Evolutionary conservation across 2,329 filamentous ascomycete species (phyloP).

Genomic region (Monilinia vaccinii-corymbosi): DNA sequence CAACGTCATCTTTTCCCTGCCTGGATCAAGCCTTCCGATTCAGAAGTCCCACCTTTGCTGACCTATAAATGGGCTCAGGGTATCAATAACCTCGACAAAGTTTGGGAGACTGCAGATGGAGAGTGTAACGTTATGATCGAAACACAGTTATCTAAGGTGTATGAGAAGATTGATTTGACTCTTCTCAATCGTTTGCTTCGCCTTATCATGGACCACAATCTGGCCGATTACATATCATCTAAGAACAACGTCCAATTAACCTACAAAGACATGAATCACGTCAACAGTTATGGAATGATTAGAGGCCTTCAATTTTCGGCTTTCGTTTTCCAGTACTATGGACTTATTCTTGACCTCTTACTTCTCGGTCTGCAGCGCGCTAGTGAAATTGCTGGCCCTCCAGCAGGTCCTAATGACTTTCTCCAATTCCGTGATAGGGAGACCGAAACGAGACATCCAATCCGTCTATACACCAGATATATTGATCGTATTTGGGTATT

Average conservation of each 20-base stretch:
- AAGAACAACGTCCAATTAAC: conserved; percentile 99
- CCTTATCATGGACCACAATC: conserved; percentile 97
- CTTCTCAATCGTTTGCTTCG: conserved; percentile 86
- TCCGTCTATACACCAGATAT: conserved; percentile 94
- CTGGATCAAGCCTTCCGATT: conserved; percentile 99
- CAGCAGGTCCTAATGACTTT: conserved; percentile 93
- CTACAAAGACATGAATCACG: conserved; percentile 99
- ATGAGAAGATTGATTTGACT: conserved; percentile 97
- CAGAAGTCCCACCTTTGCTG: conserved; percentile 87
- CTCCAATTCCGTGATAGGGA: conserved; percentile 91
- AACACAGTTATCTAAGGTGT: conserved; percentile 97
- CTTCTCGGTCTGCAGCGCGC: conserved; percentile 88
- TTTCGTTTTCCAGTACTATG: conserved; percentile 98
- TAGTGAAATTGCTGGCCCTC: conserved; percentile 94
- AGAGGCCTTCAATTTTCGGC: conserved; percentile 95
- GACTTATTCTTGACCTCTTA: conserved; percentile 85
- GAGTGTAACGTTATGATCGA: conserved; percentile 99
- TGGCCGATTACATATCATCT: conserved; percentile 97
- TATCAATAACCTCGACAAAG: conserved; percentile 93
- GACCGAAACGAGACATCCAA: conserved; percentile 87
- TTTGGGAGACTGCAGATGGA: conserved; percentile 89
- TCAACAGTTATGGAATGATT: conserved; percentile 98
- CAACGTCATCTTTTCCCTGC: conserved; percentile 93
- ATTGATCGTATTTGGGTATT: conserved; percentile 99
- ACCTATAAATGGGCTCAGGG: conserved; percentile 99